Evolutionary conservation across 2,329 filamentous ascomycete genomes (phyloP), one percentile per base, ranked within the genome.

Genomic region (Aureobasidium sp.): DNA sequence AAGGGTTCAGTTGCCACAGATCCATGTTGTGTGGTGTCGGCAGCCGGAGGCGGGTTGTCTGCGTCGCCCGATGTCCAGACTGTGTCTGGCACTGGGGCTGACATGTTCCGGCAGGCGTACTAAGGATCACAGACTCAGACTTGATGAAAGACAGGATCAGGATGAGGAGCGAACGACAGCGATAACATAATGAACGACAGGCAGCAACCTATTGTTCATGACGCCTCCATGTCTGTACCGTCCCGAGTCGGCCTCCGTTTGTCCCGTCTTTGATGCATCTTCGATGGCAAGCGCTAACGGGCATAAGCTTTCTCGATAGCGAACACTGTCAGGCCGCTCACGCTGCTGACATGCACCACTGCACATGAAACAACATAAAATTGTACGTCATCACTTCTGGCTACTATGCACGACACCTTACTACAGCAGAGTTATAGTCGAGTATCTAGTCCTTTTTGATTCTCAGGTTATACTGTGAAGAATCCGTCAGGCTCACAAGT

Each of bases 1-100:
- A 73, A 55, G 10, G 74, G 71, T 64, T 75, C 73, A 41, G 74
- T 72, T 47, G 73, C 72, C 55, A 78, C 73, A 32, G 78, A 73
- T 66, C 76, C 74, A 47, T 74, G 70, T 44, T 75, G 69, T 63
- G 70, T 73, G 6, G 71, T 71, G 42, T 68, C 66, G 32, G 60
- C 44, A 55, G 71, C 61, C 47, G 69, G 69, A 44, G 69, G 69
- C 59, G 72, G 72, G 2, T 68, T 72, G 36, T 75, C 69, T 4
- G 70, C 70, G 61, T 77, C 75, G 46, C 67, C 70, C 15, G 74
- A 64, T 23, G 68, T 69, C 64, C 72, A 71, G 1, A 73, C 73
- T 61, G 74, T 75, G 66, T 77, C 74, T 63, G 73, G 67, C 37
- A 67, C 61, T 20, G 69, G 66, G 46, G 67, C 63, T 15, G 65